A percentile compares a stretch with the other conserved stretches of the same genome.
These are phyloP conservation scores for Ricinus communis DNA, from an alignment of 345 rosid species.

Conservation along the genomic window DNA sequence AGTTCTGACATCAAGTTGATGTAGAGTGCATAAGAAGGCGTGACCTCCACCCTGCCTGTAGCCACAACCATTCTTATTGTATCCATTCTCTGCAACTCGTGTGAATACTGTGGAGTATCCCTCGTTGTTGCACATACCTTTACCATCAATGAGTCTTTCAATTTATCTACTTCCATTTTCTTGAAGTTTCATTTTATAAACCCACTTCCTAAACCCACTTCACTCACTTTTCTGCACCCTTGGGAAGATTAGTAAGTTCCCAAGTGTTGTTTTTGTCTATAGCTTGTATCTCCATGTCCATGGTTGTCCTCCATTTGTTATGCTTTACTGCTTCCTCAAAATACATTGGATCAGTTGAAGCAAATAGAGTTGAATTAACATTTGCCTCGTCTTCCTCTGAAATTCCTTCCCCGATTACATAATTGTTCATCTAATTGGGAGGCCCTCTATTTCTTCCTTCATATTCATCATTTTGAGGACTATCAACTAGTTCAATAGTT, in stretches of 20 bases:
- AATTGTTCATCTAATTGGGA: conserved; percentile 1
- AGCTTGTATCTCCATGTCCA: not conserved
- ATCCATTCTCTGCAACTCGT: not conserved
- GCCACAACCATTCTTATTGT: not conserved
- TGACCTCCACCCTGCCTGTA: not conserved
- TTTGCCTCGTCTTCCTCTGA: not conserved
- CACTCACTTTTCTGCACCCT: not conserved
- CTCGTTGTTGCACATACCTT: conserved; percentile 9
- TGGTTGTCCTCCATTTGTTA: conserved; percentile 7
- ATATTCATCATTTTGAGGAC: not conserved
- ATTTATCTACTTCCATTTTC: not conserved
- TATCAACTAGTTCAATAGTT: not conserved
- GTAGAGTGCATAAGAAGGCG: too few species aligned
- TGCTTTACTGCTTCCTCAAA: conserved; percentile 12
- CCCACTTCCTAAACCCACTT: too few species aligned
- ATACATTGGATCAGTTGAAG: not conserved
- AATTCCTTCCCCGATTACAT: conserved; percentile 6
- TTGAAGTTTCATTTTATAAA: not conserved
- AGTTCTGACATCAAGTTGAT: conserved; percentile 14
- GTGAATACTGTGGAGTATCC: not conserved
- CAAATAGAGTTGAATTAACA: conserved; percentile 3
- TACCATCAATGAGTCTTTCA: conserved; percentile 4
- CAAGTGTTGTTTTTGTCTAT: conserved; percentile 8
- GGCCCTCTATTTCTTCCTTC: not conserved
- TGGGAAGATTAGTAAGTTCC: conserved; percentile 11